These are phyloP conservation scores for Xylaria polymorpha DNA, from an alignment of 2,329 filamentous ascomycete species.

Conservation along the genomic window DNA sequence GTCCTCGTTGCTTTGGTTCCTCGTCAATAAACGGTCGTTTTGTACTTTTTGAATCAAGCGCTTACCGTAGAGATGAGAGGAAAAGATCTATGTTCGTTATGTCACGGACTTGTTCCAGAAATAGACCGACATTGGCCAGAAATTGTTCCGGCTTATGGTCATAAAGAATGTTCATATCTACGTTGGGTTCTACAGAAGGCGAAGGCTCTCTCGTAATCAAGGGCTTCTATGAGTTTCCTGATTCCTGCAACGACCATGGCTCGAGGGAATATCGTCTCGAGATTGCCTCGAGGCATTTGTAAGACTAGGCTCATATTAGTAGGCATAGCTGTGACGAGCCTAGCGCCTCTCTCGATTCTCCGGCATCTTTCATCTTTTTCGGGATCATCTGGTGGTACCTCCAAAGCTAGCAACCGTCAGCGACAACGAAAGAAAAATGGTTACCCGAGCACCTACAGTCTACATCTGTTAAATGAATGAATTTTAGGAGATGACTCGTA, in stretches of 20 bases:
- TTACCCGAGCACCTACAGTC: slow-evolving; percentile 64
- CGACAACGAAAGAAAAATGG: background rate
- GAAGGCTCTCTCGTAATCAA: slow-evolving; percentile 87
- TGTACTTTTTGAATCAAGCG: slow-evolving; percentile 10
- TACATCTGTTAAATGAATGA: slow-evolving; percentile 79
- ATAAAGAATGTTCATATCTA: slow-evolving; percentile 97
- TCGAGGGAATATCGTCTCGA: slow-evolving; percentile 93
- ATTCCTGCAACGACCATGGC: slow-evolving; percentile 94
- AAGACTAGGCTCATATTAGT: slow-evolving; percentile 86
- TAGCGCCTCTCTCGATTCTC: slow-evolving; percentile 89
- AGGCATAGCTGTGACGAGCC: slow-evolving; percentile 88
- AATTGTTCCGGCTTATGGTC: slow-evolving; percentile 93
- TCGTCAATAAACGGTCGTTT: slow-evolving; percentile 46
- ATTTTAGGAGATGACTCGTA: slow-evolving; percentile 91
- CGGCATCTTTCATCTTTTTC: slow-evolving; percentile 93
- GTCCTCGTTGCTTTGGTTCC: slow-evolving; percentile 77
- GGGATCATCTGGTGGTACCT: slow-evolving; percentile 87
- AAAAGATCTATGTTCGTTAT: slow-evolving; percentile 89
- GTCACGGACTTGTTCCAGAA: slow-evolving; percentile 86
- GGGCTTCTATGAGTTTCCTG: slow-evolving; percentile 79
- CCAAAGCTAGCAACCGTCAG: slow-evolving; percentile 67
- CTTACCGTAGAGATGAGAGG: slow-evolving; percentile 82
- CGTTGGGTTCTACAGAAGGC: slow-evolving; percentile 89
- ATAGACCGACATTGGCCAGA: slow-evolving; percentile 76
- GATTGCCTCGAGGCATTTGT: slow-evolving; percentile 95